Conservation (phyloP, 2,329 filamentous ascomycete species). For the Fusarium concolor region DNA sequence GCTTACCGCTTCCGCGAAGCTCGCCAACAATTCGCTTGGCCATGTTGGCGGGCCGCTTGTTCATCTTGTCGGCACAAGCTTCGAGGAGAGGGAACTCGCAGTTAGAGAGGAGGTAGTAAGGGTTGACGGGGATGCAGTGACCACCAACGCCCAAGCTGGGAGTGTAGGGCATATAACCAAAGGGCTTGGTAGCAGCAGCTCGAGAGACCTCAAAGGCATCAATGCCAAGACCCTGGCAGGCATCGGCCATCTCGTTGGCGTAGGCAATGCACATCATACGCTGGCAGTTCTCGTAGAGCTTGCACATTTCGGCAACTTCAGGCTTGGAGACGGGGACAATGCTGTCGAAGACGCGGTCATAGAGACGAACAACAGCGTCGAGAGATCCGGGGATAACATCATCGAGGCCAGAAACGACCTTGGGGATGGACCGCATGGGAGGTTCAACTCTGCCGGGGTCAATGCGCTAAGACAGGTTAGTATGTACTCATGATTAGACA, state of each 20-base stretch:
- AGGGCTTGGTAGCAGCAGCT: slow-evolving; percentile 63
- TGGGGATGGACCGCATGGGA: slow-evolving; percentile 59
- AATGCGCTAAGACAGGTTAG: slow-evolving; percentile 53
- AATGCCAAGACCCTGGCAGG: slow-evolving; percentile 57
- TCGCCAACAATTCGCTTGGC: slow-evolving; percentile 15
- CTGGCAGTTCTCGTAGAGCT: slow-evolving; percentile 68
- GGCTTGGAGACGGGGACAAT: slow-evolving; percentile 61
- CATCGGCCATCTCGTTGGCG: slow-evolving; percentile 67
- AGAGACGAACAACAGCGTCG: slow-evolving; percentile 56
- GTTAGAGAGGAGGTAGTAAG: slow-evolving; percentile 62
- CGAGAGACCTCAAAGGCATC: slow-evolving; percentile 61
- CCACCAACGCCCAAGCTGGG: slow-evolving; percentile 64
- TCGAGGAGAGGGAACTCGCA: slow-evolving; percentile 60
- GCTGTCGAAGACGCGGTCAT: slow-evolving; percentile 57
- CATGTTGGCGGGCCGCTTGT: slow-evolving; percentile 50
- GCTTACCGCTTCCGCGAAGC: background rate
- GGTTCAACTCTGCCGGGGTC: slow-evolving; percentile 61
- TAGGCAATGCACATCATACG: slow-evolving; percentile 65
- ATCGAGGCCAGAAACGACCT: slow-evolving; percentile 64
- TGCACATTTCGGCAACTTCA: slow-evolving; percentile 68
- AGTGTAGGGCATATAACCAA: slow-evolving; percentile 61
- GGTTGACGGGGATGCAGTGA: slow-evolving; percentile 68
- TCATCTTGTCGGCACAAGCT: slow-evolving; percentile 57
- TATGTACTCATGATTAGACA: rapidly evolving
- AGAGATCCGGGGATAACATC: slow-evolving; percentile 58